phyloP scores from a whole-genome alignment of 1,284 basidiomycete species.

The Porogramme epimiltina region DNA sequence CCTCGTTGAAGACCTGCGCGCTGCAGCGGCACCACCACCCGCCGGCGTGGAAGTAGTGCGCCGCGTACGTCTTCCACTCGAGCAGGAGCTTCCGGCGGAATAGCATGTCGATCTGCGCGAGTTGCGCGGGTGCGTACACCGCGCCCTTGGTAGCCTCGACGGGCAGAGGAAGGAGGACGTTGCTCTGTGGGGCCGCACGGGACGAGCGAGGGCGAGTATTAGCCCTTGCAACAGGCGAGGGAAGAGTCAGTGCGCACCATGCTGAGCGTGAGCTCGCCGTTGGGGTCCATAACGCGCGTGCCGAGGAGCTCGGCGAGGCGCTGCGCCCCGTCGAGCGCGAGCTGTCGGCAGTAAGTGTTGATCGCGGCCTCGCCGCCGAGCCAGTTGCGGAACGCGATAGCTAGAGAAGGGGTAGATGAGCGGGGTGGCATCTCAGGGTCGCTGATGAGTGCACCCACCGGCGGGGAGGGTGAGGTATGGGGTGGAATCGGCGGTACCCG shows the following conservation, averaged over 20 bases:
- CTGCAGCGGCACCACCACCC: constrained; percentile 74
- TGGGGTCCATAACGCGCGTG: constrained; percentile 64
- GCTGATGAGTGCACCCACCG: constrained; percentile 38
- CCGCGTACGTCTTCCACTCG: constrained; percentile 45
- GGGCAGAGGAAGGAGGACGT: constrained; percentile 28
- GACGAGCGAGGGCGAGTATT: neutral
- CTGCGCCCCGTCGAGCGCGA: constrained; percentile 75
- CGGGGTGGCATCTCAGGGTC: neutral
- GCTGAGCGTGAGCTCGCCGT: constrained; percentile 61
- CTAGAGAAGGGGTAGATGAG: constrained; percentile 33
- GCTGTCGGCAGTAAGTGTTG: constrained; percentile 71
- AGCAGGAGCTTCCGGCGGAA: constrained; percentile 42
- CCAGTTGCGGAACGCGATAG: constrained; percentile 77
- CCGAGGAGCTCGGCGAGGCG: constrained; percentile 64
- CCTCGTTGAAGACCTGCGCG: constrained; percentile 73
- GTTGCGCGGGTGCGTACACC: constrained; percentile 18
- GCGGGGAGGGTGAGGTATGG: constrained; percentile 55
- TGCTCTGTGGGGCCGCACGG: constrained; percentile 35
- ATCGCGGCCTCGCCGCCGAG: constrained; percentile 84
- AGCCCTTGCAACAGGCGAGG: neutral
- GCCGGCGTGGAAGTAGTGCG: constrained; percentile 55
- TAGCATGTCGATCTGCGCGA: constrained; percentile 32
- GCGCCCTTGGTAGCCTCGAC: constrained; percentile 15
- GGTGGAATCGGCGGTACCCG: constrained; percentile 65
- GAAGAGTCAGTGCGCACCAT: constrained; percentile 68